These are phyloP conservation scores for Aspergillus intermedius DNA, from an alignment of 2,329 filamentous ascomycete genomes.

Conservation along the genomic window DNA sequence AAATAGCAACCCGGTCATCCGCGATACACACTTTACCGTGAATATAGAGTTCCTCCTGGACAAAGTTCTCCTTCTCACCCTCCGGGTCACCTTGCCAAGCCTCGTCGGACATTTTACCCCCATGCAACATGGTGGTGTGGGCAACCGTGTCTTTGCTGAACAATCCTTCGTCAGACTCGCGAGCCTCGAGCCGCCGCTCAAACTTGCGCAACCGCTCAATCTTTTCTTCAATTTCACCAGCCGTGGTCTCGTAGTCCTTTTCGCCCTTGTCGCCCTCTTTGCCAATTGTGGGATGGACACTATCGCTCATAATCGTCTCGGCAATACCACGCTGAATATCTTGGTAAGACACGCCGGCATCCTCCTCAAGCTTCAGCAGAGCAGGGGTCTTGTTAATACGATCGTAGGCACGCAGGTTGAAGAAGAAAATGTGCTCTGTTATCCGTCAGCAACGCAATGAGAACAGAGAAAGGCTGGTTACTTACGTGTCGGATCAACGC, in stretches of 20 bases:
- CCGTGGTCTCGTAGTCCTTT: slow-evolving; percentile 28
- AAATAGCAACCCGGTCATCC: slow-evolving; percentile 75
- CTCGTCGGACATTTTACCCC: slow-evolving; percentile 60
- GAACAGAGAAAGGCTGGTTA: neutral
- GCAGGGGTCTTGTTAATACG: slow-evolving; percentile 75
- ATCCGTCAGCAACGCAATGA: slow-evolving; percentile 6
- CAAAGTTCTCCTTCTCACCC: slow-evolving; percentile 76
- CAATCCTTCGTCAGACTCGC: slow-evolving; percentile 13
- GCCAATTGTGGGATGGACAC: slow-evolving; percentile 50
- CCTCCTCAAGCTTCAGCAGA: slow-evolving; percentile 67
- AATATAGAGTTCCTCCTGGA: slow-evolving; percentile 94
- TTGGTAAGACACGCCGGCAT: slow-evolving; percentile 76
- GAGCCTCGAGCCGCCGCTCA: slow-evolving; percentile 14
- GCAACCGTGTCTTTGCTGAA: slow-evolving; percentile 54
- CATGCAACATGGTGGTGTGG: slow-evolving; percentile 72
- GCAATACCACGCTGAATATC: slow-evolving; percentile 83
- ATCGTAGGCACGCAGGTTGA: slow-evolving; percentile 90
- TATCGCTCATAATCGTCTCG: slow-evolving; percentile 75
- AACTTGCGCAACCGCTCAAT: slow-evolving; percentile 31
- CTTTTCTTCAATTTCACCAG: slow-evolving; percentile 34
- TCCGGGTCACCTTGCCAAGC: slow-evolving; percentile 68
- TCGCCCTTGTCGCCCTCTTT: slow-evolving; percentile 43
- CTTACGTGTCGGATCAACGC: slow-evolving; percentile 60
- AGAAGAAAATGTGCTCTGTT: slow-evolving; percentile 75
- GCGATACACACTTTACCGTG: slow-evolving; percentile 82